Base-by-base conservation (phyloP, 352 stramenopile genomes). In the Globisporangium middletonii region DNA sequence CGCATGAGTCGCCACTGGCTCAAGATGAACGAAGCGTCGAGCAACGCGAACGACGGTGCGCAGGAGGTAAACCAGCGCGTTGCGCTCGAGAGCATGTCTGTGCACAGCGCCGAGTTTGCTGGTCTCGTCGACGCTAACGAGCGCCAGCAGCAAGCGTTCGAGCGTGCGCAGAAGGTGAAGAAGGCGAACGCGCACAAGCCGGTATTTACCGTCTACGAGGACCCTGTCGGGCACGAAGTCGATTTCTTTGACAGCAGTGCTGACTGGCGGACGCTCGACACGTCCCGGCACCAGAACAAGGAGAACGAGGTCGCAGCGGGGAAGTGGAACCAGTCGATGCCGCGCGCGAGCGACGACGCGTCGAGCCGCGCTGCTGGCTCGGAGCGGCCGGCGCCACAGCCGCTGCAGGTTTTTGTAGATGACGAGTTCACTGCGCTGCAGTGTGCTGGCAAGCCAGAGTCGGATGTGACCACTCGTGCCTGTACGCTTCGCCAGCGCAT, bases 201-300 rank as follows among this genome's bases (percentile, higher is more conserved):
- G 77, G 81, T 89, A 86, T 92, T 92, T 86, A 74, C 65, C 53
- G 71, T 92, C 50, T 92, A 89, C 58, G 79, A 92, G 68, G 81
- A 92, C 59, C 77, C 75, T 69, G 57, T 57, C 59, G 71, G 63
- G 23, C 63, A 64, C 27, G 68, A 83, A 57, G 62, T 79, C 45
- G 81, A 92, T 75, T 57, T 68, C 48, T 78, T 89, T 73, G 66
- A 73, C 33, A 65, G 71, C 60, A 78, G 71, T 69, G 62, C 69
- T 75, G 69, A 84, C 62, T 92, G 83, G 83, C 80, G 73, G 63
- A 82, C 74, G 46, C 72, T 92, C 30, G 71, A 73, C 57, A 85
- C 80, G 7, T 51, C 70, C 51, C 70, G 75, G 15, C 71, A 91
- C 27, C 83, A 91, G 70, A 83, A 92, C 71, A 92, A 92, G 42